Base-by-base conservation (phyloP, 2,329 filamentous ascomycete species). In the Lachnellula hyalina region DNA sequence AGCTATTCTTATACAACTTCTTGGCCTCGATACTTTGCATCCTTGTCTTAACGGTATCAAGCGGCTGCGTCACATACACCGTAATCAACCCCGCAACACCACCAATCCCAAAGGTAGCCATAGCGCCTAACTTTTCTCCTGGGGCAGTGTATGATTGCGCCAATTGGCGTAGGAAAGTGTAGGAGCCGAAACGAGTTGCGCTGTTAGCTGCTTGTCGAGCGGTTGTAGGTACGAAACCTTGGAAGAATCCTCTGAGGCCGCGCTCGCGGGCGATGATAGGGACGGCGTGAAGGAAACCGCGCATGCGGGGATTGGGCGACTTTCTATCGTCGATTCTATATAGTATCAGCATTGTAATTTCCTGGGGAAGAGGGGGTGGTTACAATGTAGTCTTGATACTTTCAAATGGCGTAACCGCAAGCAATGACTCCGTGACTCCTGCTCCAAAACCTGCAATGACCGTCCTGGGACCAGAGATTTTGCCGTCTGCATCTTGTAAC, bases 11-110 rank as follows among this genome's bases (percentile, higher is more conserved):
- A 69, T 99, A 99, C 57, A 86, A 74, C 44, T 74, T 77, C 59
- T 81, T 82, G 35, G 93, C 90, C 71, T 96, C 90, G 58, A 96
- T 86, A 63, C 90, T 96, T 80, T 99, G 94, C 94, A 99, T 99
- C 59, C 90, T 75, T 62, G 94, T 99, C 82, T 99, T 99, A 70
- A 99, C 82, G 0, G 93, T 97, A 72, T 99, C 94, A 44, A 99
- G 76, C 19, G 83, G 83, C 69, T 86, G 83, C 51, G 83, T 86
- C 32, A 83, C 84, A 57, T 83, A 92, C 53, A 99, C 94, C 1
- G 94, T 99, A 59, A 97, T 91, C 5, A 95, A 74, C 2, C 94
- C 94, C 0, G 94, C 93, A 23, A 94, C 73, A 21, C 89, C 93
- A 51, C 94, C 94, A 65, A 96, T 90, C 2, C 83, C 90, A 69